A percentile compares a stretch with the other conserved stretches of the same genome.
phyloP scores from a whole-genome alignment of 495 filamentous ascomycete genomes.

The Bacidia rubella region DNA sequence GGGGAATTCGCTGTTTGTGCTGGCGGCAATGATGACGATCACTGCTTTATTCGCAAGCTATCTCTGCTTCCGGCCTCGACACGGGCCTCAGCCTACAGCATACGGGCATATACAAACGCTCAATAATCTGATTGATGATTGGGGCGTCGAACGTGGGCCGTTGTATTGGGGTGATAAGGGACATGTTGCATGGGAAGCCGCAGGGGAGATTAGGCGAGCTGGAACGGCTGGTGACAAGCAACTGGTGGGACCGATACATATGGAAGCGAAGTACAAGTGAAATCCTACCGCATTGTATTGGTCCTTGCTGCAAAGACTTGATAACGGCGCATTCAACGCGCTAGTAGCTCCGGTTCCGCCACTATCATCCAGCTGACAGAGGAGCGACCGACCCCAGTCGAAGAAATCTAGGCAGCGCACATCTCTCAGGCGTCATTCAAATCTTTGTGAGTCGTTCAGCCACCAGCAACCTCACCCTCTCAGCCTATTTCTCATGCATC shows the following conservation, averaged over 20 bases:
- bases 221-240: slow-evolving; percentile 9
- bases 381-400: no score
- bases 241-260: slow-evolving; percentile 5
- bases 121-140: slow-evolving; percentile 32
- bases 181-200: neutral
- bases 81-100: slow-evolving; percentile 28
- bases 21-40: slow-evolving; percentile 20
- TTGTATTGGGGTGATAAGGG: slow-evolving; percentile 34
- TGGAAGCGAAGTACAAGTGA: slow-evolving; percentile 1
- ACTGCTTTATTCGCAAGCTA: slow-evolving; percentile 27
- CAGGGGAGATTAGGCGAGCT: slow-evolving; percentile 12
- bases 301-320: no score
- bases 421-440: no score
- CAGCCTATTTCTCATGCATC: slow-evolving; percentile 23
- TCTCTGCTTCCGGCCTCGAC: slow-evolving; percentile 24
- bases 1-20: slow-evolving; percentile 26
- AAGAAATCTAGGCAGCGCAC: no score
- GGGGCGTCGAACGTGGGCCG: slow-evolving; percentile 21
- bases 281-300: no score
- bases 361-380: no score
- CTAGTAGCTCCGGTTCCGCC: no score
- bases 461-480: neutral
- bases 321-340: no score
- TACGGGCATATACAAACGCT: slow-evolving; percentile 35
- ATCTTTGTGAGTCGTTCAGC: no score